phyloP scores from a whole-genome alignment of 148 eudicot genomes.

The Simmondsia chinensis region DNA sequence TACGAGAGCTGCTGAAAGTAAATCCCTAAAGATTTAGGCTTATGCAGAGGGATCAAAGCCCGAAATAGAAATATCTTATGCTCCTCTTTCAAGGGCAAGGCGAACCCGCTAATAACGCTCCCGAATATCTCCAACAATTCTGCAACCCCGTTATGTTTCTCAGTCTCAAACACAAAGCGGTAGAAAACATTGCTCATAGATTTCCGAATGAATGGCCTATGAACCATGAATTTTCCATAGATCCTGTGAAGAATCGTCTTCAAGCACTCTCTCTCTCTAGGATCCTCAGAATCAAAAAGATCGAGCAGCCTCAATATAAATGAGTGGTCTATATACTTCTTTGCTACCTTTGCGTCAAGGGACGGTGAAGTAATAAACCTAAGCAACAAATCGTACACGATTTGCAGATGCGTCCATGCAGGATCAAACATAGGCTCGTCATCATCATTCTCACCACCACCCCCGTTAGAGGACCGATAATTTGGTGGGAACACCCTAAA shows the following conservation, averaged over 20 bases:
- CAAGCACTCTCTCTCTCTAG: slow-evolving; percentile 80
- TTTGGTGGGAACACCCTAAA: slow-evolving; percentile 80
- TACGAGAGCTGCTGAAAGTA: slow-evolving; percentile 86
- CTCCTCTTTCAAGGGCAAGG: slow-evolving; percentile 90
- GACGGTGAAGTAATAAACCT: slow-evolving; percentile 69
- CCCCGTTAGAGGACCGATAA: slow-evolving; percentile 25
- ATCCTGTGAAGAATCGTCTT: slow-evolving; percentile 81
- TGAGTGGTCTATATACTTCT: slow-evolving; percentile 72
- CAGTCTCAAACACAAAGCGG: slow-evolving; percentile 64
- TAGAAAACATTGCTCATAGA: slow-evolving; percentile 71
- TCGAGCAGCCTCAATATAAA: slow-evolving; percentile 68
- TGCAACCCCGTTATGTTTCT: slow-evolving; percentile 81
- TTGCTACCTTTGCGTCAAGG: slow-evolving; percentile 74
- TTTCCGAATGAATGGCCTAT: slow-evolving; percentile 76
- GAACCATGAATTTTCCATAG: slow-evolving; percentile 95
- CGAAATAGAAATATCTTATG: slow-evolving; percentile 80
- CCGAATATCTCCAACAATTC: slow-evolving; percentile 93
- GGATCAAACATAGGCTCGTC: slow-evolving; percentile 88
- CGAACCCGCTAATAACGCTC: slow-evolving; percentile 90
- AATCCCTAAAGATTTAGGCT: slow-evolving; percentile 60
- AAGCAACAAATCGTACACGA: slow-evolving; percentile 77
- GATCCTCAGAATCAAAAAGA: slow-evolving; percentile 90
- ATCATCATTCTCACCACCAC: slow-evolving; percentile 59
- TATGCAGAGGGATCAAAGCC: slow-evolving; percentile 81
- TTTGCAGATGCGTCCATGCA: slow-evolving; percentile 79